Conservation (phyloP, 495 filamentous ascomycete species). For the Neurospora sp. region DNA sequence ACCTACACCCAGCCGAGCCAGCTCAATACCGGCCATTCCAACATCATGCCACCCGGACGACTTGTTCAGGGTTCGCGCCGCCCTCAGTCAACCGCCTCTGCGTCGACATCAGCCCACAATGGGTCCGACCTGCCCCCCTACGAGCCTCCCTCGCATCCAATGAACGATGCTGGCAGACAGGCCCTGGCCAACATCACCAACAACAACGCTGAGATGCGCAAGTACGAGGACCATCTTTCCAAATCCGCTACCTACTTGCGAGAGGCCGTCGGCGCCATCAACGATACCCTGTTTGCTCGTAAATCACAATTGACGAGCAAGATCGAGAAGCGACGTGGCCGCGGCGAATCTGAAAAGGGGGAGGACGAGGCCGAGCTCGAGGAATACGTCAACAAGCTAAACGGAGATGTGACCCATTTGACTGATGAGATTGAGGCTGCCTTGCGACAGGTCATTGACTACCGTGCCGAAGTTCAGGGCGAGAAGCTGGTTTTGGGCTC, state of each 20-base stretch:
- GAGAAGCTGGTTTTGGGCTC: constrained; percentile 27
- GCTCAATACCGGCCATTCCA: neutral
- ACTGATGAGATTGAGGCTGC: constrained; percentile 33
- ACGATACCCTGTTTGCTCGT: constrained; percentile 38
- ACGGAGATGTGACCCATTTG: constrained; percentile 27
- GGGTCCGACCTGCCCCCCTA: constrained; percentile 45
- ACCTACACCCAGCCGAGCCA: neutral
- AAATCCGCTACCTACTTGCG: constrained; percentile 26
- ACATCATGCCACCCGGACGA: neutral
- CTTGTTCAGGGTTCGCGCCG: constrained; percentile 11
- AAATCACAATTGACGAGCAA: constrained; percentile 35
- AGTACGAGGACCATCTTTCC: constrained; percentile 29
- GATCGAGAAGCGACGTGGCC: constrained; percentile 22
- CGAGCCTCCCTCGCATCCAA: constrained; percentile 44
- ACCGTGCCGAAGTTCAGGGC: constrained; percentile 37
- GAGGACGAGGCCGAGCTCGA: constrained; percentile 31
- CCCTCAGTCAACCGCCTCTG: neutral
- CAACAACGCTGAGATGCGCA: constrained; percentile 19
- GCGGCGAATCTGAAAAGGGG: constrained; percentile 26
- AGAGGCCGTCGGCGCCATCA: constrained; percentile 40
- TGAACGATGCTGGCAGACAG: constrained; percentile 22
- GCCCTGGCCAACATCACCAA: constrained; percentile 23
- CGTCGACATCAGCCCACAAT: constrained; percentile 1
- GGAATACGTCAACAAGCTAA: constrained; percentile 25
- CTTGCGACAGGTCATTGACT: constrained; percentile 36